Evolutionary conservation across 108 stramenopile species (phyloP), one percentile per base, ranked within the genome.

Genomic region (Cylindrotheca closterium): DNA sequence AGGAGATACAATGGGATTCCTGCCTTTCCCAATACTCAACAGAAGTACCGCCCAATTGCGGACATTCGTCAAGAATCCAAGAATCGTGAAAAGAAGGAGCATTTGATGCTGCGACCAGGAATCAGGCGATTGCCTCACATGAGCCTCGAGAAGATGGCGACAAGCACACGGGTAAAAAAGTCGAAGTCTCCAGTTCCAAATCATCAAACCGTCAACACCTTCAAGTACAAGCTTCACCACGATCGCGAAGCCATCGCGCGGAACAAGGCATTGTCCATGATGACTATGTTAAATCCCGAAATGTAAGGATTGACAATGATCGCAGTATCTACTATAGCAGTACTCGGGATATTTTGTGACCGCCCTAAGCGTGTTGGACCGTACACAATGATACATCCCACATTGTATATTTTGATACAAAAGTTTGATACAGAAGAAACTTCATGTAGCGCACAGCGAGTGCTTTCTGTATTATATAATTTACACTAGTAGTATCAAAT

Each of bases 161-260:
- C 64, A 21, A 34, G 51, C 15, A 74, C 54, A 28, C 29, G 58
- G 32, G 18, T 29, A 32, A 60, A 52, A 42, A 45, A 55, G 33
- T 18, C 25, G 2, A 47, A 57, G 1, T 15, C 58, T 34, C 29
- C 48, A 25, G 74, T 62, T 33, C 59, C 61, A 22, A 30, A 67
- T 4, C 26, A 52, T n/a, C 65, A 68, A 34, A 57, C 56, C 3
- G 58, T 68, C 23, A 31, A 64, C 37, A 67, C 67, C 45, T 74
- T 58, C 70, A 78, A 78, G 56, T 62, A 57, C 46, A 15, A 54
- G 22, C 17, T 62, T 24, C 60, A 71, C 23, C 23, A 58, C 37
- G 77, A 71, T 17, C 31, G 65, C 47, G 70, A 71, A 37, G 23
- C 47, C 55, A 58, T 55, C 8, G 77, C 77, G 7, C 25, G 37